These are phyloP conservation scores for Venturia aucupariae DNA, from an alignment of 2,329 filamentous ascomycete species.

Conservation along the genomic window DNA sequence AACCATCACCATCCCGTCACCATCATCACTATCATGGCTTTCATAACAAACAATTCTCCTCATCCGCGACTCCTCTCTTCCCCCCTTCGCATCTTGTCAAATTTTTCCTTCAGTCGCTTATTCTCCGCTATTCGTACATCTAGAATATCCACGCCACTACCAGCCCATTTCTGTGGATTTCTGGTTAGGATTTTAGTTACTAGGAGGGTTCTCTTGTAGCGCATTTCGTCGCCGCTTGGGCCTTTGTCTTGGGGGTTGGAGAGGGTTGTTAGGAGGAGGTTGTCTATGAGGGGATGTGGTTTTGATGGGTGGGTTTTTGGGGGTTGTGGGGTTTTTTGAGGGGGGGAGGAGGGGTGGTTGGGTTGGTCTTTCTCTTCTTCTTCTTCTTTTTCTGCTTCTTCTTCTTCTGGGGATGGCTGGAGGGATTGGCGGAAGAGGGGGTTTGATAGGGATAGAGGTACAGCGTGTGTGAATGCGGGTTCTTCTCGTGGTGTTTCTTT, in stretches of 20 bases:
- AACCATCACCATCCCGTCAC: too few species aligned
- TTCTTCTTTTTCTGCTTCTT: background rate
- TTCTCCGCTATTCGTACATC: background rate
- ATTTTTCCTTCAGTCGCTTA: background rate
- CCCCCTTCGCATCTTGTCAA: background rate
- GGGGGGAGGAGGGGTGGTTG: too few species aligned
- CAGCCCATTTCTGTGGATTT: background rate
- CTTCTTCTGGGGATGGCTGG: background rate
- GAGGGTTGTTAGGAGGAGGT: too few species aligned
- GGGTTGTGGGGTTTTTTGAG: background rate
- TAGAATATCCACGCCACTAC: background rate
- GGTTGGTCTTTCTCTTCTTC: too few species aligned
- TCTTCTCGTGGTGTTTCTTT: too few species aligned
- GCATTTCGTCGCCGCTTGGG: background rate
- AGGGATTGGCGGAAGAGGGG: background rate
- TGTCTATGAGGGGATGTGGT: too few species aligned
- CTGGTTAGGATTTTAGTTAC: background rate
- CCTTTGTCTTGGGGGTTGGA: background rate
- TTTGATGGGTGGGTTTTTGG: too few species aligned
- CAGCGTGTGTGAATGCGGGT: background rate
- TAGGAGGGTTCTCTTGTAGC: background rate
- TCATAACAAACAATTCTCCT: too few species aligned
- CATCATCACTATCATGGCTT: background rate
- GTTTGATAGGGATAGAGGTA: background rate
- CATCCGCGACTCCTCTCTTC: background rate